phyloP scores from a whole-genome alignment of 306 rosid genomes.

The Vicia sativa region DNA sequence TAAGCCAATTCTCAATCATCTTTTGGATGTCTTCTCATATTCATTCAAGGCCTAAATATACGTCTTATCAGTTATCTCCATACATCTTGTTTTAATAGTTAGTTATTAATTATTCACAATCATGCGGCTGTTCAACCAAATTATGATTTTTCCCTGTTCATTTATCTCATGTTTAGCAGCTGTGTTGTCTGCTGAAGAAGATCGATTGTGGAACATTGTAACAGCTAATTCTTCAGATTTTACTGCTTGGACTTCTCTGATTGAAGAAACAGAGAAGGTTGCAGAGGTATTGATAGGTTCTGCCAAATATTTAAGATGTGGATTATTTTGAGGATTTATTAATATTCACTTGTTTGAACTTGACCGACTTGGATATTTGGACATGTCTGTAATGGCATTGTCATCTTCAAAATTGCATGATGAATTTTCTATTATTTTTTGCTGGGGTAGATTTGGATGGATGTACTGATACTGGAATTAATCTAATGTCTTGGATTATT shows the following conservation, averaged over 20 bases:
- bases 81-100: background rate
- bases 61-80: background rate
- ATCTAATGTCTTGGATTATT: slow-evolving; percentile 10
- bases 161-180: slow-evolving; percentile 38
- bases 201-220: slow-evolving; percentile 90
- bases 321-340: background rate
- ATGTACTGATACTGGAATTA: slow-evolving; percentile 10
- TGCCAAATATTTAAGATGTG: background rate
- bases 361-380: slow-evolving; percentile 1
- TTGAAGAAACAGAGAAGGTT: slow-evolving; percentile 93
- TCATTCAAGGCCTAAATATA: slow-evolving; percentile 1
- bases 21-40: background rate
- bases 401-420: background rate
- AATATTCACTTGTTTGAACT: slow-evolving; percentile 14
- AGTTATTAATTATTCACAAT: background rate
- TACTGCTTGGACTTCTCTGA: slow-evolving; percentile 90
- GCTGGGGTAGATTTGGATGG: slow-evolving; percentile 17
- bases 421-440: slow-evolving; percentile 10
- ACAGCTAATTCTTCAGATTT: slow-evolving; percentile 91
- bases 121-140: slow-evolving; percentile 7
- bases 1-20: background rate
- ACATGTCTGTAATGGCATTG: slow-evolving; percentile 9
- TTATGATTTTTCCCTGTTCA: slow-evolving; percentile 14
- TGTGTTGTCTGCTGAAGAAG: slow-evolving; percentile 89
- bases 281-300: slow-evolving; percentile 66